Percentiles rank a stretch among this genome's conserved stretches.
These are phyloP conservation scores for Pycnococcus provasolii DNA, from an alignment of 139 green algal species.

Conservation along the genomic window DNA sequence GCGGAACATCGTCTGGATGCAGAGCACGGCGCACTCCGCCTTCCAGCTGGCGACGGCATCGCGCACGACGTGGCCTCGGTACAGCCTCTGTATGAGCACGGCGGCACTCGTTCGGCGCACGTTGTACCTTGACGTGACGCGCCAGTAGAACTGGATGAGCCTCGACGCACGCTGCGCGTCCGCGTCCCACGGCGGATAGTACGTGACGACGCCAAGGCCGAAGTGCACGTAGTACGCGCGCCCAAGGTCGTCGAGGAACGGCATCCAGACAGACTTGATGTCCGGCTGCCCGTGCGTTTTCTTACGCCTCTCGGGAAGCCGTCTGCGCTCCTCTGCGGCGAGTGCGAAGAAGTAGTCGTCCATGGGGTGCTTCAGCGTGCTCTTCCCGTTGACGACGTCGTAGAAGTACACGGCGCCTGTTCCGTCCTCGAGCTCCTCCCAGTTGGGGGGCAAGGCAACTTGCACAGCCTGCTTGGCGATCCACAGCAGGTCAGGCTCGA, in stretches of 20 bases:
- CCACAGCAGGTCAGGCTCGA: constrained; percentile 19
- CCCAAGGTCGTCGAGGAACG: constrained; percentile 10
- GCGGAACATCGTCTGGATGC: constrained; percentile 21
- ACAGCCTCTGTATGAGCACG: constrained; percentile 7
- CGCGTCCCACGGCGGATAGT: constrained; percentile 21
- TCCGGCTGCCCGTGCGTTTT: too few species aligned
- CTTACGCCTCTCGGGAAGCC: neutral
- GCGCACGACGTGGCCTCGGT: constrained; percentile 18
- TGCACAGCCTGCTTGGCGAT: constrained; percentile 27
- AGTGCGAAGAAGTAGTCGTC: constrained; percentile 31
- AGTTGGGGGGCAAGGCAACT: constrained; percentile 12
- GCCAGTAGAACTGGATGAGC: constrained; percentile 11
- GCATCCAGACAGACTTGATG: constrained; percentile 10
- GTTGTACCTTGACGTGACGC: neutral
- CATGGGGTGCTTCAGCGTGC: constrained; percentile 21
- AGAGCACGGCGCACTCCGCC: constrained; percentile 16
- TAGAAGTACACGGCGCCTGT: constrained; percentile 21
- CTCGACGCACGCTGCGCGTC: neutral
- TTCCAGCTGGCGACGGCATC: constrained; percentile 12
- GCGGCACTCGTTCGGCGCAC: neutral
- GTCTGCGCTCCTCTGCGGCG: constrained; percentile 4
- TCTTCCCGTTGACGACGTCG: constrained; percentile 14
- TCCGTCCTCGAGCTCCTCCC: constrained; percentile 23
- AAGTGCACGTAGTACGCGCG: constrained; percentile 15
- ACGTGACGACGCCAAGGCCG: neutral